Evolutionary conservation across 2,329 filamentous ascomycete genomes (phyloP), one percentile per base, ranked within the genome.

Genomic region (Zalaria obscura): DNA sequence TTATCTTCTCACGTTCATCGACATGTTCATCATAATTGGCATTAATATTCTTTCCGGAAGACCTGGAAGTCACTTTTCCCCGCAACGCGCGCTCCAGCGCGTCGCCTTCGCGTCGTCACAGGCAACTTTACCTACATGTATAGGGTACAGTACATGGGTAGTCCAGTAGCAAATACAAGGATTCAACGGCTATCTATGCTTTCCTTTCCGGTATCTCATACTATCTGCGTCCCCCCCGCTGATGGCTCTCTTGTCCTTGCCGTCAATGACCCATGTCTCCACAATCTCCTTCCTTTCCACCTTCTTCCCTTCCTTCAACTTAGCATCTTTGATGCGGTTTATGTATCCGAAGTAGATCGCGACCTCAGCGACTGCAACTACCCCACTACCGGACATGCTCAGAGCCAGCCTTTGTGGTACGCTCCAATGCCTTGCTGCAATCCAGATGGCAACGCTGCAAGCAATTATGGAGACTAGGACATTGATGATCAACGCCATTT

Each of bases 381-480:
- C 54, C 1, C 80, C 62, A 45, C 78, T 79, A 1, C 83, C 81
- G 5, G 72, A 74, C 65, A 91, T 70, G 28, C 80, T 80, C 39
- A 88, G 59, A 33, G 82, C 80, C 45, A 91, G 55, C 26, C 84
- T 67, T 35, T 76, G 71, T 0, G 83, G 77, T 1, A 80, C 73
- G 47, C 72, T 79, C 83, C 83, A 89, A 71, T 82, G 83, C 39
- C 78, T 69, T 1, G 80, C 80, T 10, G 73, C 72, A n/a, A 87
- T 70, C 84, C 83, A 91, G 29, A 91, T 72, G 5, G 82, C 83
- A 2, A 73, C 77, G 3, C 78, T 81, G 39, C 82, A 83, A 36
- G 88, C 84, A 3, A 89, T 66, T 40, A 95, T 83, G 40, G 85
- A 93, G 40, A 94, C 70, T 33, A 95, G 65, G 39, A 96, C 86